Conservation (phyloP, 1,139 yeast species). For the Hansenula anomala region DNA sequence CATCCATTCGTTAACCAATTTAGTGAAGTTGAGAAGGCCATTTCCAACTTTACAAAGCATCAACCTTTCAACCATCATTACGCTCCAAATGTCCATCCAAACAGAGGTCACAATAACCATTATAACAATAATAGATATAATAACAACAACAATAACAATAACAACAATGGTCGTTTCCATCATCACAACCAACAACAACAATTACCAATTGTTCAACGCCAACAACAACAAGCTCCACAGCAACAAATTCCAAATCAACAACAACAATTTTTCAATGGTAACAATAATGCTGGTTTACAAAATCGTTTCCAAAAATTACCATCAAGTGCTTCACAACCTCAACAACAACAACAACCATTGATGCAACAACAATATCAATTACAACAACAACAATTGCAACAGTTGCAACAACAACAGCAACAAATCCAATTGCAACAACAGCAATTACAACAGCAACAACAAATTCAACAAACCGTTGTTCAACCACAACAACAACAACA, state of each 20-base stretch:
- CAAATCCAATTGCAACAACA: conserved; percentile 2
- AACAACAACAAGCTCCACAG: conserved; percentile 1
- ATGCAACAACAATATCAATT: too few relatives aligned
- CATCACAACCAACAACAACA: conserved; percentile 10
- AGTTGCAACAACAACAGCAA: conserved; percentile 2
- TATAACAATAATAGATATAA: conserved; percentile 17
- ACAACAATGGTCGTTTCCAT: conserved; percentile 10
- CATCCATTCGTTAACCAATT: conserved; percentile 19
- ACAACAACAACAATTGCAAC: conserved; percentile 2
- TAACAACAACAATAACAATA: conserved; percentile 15
- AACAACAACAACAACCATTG: conserved; percentile 5
- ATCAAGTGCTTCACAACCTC: conserved; percentile 1
- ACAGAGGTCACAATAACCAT: conserved; percentile 11
- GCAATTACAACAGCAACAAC: conserved; percentile 4
- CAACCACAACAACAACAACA: neutral
- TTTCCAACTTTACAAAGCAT: conserved; percentile 22
- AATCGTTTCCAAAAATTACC: conserved; percentile 3
- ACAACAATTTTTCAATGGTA: conserved; percentile 6
- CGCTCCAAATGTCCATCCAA: conserved; percentile 23
- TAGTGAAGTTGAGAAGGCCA: conserved; percentile 23
- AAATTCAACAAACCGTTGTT: conserved; percentile 1
- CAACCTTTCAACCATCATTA: conserved; percentile 24
- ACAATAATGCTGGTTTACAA: conserved; percentile 4
- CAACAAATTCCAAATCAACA: conserved; percentile 4
- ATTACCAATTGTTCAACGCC: neutral